Conservation (phyloP, 1,139 yeast genomes). For the Hemisphaericaspora xylofermentans region DNA sequence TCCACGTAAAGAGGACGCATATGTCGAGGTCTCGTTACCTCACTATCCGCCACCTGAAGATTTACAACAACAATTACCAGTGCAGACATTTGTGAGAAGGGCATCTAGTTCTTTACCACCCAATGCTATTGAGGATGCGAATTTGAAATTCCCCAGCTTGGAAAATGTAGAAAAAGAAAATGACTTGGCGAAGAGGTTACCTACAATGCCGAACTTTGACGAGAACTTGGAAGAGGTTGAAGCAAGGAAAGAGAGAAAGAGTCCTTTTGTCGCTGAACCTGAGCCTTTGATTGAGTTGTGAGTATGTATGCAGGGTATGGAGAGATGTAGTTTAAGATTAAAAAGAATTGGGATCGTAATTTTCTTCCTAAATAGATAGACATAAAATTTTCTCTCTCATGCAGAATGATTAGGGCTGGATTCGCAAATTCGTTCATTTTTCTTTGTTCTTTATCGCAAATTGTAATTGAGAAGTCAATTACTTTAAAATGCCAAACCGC, state of each 20-base stretch:
- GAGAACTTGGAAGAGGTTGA: background rate
- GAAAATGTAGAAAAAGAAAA: slow-evolving; percentile 16
- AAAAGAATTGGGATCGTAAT: background rate
- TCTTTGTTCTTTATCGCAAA: too few species aligned
- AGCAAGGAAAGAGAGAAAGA: background rate
- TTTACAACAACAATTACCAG: slow-evolving; percentile 9
- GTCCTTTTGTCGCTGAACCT: slow-evolving; percentile 22
- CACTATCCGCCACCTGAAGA: slow-evolving; percentile 17
- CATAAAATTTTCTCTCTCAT: too few species aligned
- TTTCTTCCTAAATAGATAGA: too few species aligned
- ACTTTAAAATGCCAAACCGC: too few species aligned
- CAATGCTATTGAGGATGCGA: slow-evolving; percentile 20
- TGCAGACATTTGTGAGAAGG: slow-evolving; percentile 13
- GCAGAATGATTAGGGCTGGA: too few species aligned
- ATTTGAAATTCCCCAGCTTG: slow-evolving; percentile 21
- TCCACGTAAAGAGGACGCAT: slow-evolving; percentile 6
- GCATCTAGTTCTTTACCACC: slow-evolving; percentile 14
- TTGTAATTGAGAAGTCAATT: too few species aligned
- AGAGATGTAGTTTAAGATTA: background rate
- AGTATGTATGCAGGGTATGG: background rate
- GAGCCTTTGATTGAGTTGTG: slow-evolving; percentile 41
- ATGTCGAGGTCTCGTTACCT: slow-evolving; percentile 13
- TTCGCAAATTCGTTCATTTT: too few species aligned
- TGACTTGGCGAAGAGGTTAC: slow-evolving; percentile 5
- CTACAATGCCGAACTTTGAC: slow-evolving; percentile 13